A percentile compares a stretch with the other conserved stretches of the same genome.
Conservation (phyloP, 768 basidiomycete species). For the Cantharellus cinnabarinus region DNA sequence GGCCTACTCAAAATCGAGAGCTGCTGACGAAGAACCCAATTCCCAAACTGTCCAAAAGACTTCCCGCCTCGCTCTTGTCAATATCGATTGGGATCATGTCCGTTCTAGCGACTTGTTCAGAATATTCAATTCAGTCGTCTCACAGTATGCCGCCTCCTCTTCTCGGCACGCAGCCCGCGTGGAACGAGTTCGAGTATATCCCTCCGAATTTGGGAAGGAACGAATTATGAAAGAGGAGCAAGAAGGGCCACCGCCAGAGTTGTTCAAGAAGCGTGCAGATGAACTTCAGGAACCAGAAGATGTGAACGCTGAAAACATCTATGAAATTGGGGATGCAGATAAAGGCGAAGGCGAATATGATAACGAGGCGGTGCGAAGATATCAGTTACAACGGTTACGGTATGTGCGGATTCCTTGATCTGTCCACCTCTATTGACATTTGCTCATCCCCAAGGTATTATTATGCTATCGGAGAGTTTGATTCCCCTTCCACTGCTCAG, state of each 20-base stretch:
- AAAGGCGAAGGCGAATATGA: conserved; percentile 50
- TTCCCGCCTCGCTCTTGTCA: conserved; percentile 68
- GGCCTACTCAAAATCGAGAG: conserved; percentile 27
- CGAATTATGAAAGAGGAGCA: conserved; percentile 70
- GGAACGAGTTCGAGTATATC: conserved; percentile 63
- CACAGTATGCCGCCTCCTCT: conserved; percentile 11
- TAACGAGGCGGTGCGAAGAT: conserved; percentile 68
- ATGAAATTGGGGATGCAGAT: conserved; percentile 35
- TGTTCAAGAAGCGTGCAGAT: conserved; percentile 31
- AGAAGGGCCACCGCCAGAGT: conserved; percentile 72
- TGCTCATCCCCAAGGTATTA: conserved; percentile 45
- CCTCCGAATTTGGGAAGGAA: conserved; percentile 83
- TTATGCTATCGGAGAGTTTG: conserved; percentile 85
- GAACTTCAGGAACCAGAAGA: conserved; percentile 38
- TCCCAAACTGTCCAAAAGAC: conserved; percentile 22
- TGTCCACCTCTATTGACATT: neutral
- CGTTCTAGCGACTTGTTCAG: conserved; percentile 78
- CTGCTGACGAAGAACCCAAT: conserved; percentile 26
- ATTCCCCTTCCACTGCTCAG: conserved; percentile 50
- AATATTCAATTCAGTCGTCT: conserved; percentile 70
- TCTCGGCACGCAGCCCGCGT: conserved; percentile 21
- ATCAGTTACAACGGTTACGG: conserved; percentile 86
- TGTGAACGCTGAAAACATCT: conserved; percentile 41
- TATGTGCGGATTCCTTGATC: conserved; percentile 13
- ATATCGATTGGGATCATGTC: conserved; percentile 96